A percentile compares a stretch with the other conserved stretches of the same genome.
These are phyloP conservation scores for Flueggea neowawraea DNA, from an alignment of 441 rosid species.

Conservation along the genomic window DNA sequence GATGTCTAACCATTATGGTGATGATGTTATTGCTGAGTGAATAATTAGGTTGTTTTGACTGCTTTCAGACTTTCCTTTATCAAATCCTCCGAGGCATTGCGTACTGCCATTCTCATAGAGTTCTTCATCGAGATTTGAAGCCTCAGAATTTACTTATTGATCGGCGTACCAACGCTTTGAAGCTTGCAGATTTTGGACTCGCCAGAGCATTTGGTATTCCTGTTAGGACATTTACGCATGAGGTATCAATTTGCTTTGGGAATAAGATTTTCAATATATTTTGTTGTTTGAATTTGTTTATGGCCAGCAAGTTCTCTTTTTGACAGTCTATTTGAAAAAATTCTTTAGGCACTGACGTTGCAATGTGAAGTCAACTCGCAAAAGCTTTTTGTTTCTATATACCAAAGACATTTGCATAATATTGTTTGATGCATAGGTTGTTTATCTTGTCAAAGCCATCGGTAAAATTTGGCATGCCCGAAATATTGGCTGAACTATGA, in stretches of 20 bases:
- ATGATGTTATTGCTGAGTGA: conserved; percentile 3
- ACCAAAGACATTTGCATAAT: too few relatives aligned
- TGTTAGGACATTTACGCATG: conserved; percentile 96
- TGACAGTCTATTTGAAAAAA: too few relatives aligned
- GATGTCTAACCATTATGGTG: background rate
- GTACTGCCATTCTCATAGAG: conserved; percentile 98
- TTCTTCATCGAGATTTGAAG: conserved; percentile 95
- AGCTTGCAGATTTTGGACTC: conserved; percentile 99
- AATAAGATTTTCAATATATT: conserved; percentile 3
- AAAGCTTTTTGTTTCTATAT: too few relatives aligned
- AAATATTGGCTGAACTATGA: too few relatives aligned
- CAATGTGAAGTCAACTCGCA: too few relatives aligned
- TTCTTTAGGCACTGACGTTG: too few relatives aligned
- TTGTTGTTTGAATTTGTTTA: background rate
- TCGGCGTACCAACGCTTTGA: conserved; percentile 79
- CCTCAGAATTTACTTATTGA: conserved; percentile 95
- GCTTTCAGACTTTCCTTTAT: conserved; percentile 79
- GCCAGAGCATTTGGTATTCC: conserved; percentile 98
- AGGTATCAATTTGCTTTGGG: conserved; percentile 37
- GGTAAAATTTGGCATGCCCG: too few relatives aligned
- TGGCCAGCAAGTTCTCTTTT: background rate
- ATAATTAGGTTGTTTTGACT: conserved; percentile 2
- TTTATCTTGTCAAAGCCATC: too few relatives aligned
- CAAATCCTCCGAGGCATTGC: conserved; percentile 98
- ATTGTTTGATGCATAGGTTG: too few relatives aligned